Evolutionary conservation across 2,329 filamentous ascomycete species (phyloP), one percentile per base, ranked within the genome.

Genomic region (Sporothrix variecibatus): DNA sequence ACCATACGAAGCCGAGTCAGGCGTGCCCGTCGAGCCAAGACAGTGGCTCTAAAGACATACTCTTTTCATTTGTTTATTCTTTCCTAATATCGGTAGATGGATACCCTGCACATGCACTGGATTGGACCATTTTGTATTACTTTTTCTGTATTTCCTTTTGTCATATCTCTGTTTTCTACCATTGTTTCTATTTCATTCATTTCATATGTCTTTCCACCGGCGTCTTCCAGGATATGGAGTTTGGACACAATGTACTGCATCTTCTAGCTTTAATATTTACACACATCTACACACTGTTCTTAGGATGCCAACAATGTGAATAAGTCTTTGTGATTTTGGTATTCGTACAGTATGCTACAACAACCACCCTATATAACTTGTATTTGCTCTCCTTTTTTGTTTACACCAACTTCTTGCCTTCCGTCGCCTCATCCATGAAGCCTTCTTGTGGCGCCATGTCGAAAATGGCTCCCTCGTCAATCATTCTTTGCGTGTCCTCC

Each of bases 381-480:
- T 8, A n/a, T 26, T 64, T 28, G 64, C 11, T 46, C 20, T 34
- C 9, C 15, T 6, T 15, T 15, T 0, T 26, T n/a, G 26, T 40
- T 7, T 40, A 75, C 58, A 23, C 31, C 8, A 49, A 58, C 20
- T 79, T 80, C 74, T 75, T 72, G 28, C 56, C 38, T 67, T 71
- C 69, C 69, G 76, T 75, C 73, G 76, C 76, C 73, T 81, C 80
- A 73, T 70, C 76, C 81, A 81, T 81, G 71, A 81, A 80, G 3
- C 72, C 77, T 23, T 79, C 78, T 56, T 79, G 75, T 51, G 76
- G 81, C 9, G 85, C 86, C 46, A 88, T 79, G 17, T 84, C 82
- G 77, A 90, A 86, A 73, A 85, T 84, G 40, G 81, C 81, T 46
- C 84, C 84, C 7, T 79, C 80, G 69, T 80, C 81, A 71, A 84